Conservation (phyloP, 805 yeast species). For the Komagataella pseudopastoris region DNA sequence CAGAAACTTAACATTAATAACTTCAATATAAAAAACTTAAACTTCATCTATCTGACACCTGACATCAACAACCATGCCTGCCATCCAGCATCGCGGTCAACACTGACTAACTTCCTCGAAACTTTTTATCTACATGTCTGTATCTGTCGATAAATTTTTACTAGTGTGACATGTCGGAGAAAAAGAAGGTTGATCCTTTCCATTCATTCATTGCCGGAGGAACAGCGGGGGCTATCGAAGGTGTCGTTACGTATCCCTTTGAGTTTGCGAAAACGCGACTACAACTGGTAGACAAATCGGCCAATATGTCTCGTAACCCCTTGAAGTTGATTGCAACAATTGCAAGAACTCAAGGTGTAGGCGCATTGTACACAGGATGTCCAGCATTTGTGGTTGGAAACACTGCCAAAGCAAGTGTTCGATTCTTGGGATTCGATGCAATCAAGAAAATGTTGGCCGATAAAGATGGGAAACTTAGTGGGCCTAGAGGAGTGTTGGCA, state of each 20-base stretch:
- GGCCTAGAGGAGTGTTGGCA: slow-evolving; percentile 85
- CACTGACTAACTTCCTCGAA: neutral
- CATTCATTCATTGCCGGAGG: slow-evolving; percentile 93
- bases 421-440: slow-evolving; percentile 86
- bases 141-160: neutral
- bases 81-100: neutral
- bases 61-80: neutral
- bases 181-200: slow-evolving; percentile 34
- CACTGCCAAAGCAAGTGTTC: slow-evolving; percentile 90
- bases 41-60: neutral
- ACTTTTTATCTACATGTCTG: neutral
- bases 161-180: neutral
- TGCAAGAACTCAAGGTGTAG: slow-evolving; percentile 65
- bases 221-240: slow-evolving; percentile 93
- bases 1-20: neutral
- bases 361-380: slow-evolving; percentile 84
- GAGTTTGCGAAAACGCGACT: slow-evolving; percentile 93
- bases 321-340: slow-evolving; percentile 63
- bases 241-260: slow-evolving; percentile 86
- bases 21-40: neutral
- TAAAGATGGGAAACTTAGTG: slow-evolving; percentile 75
- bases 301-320: slow-evolving; percentile 70
- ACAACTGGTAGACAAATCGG: slow-evolving; percentile 60
- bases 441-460: slow-evolving; percentile 71
- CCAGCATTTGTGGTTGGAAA: slow-evolving; percentile 94